phyloP scores from a whole-genome alignment of 2,329 filamentous ascomycete species.

The Knufia fluminis region DNA sequence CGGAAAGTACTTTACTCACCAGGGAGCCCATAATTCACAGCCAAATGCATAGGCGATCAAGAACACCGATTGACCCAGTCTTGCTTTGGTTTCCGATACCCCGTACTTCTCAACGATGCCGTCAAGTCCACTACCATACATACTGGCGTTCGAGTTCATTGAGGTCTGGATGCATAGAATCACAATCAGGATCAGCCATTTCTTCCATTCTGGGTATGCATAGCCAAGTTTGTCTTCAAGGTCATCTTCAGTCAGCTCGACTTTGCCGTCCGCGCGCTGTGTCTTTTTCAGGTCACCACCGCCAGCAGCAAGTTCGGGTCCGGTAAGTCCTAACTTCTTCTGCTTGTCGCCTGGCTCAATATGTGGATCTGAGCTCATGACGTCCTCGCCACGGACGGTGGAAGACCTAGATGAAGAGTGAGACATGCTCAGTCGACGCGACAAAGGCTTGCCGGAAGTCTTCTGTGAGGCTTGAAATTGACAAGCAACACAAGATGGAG shows the following conservation, averaged over 20 bases:
- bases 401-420: conserved; percentile 2
- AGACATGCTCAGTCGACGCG: conserved; percentile 1
- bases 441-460: background rate
- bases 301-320: conserved; percentile 12
- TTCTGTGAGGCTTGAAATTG: background rate
- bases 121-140: conserved; percentile 58
- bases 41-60: conserved; percentile 72
- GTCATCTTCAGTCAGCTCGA: conserved; percentile 43
- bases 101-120: conserved; percentile 57
- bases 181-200: conserved; percentile 31
- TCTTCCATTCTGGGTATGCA: conserved; percentile 36
- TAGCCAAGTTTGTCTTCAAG: conserved; percentile 59
- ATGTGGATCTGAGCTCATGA: background rate
- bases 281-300: conserved; percentile 15
- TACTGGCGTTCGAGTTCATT: conserved; percentile 68
- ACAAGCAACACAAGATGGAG: conserved; percentile 2
- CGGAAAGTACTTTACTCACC: conserved; percentile 30
- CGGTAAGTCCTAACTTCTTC: conserved; percentile 9
- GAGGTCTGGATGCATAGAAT: conserved; percentile 64
- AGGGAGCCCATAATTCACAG: conserved; percentile 79
- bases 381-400: background rate
- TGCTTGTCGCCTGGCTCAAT: conserved; percentile 14
- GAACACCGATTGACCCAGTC: conserved; percentile 66
- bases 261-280: conserved; percentile 24
- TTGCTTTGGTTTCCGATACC: conserved; percentile 57